Conservation (phyloP, 345 rosid genomes). For the Eucalyptus marginata region DNA sequence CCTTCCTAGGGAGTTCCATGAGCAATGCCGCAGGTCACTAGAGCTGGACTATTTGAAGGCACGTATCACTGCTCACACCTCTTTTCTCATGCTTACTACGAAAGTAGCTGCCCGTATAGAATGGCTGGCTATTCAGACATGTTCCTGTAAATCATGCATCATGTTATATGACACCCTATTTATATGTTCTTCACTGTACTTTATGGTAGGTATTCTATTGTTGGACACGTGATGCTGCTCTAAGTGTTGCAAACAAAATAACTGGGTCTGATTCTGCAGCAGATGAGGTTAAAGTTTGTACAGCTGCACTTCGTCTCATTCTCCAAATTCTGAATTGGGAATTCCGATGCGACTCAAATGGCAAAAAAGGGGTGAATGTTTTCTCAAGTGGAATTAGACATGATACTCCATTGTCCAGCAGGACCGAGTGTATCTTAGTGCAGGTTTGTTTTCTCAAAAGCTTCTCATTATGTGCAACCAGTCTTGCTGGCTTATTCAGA, state of each 20-base stretch:
- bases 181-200: background rate
- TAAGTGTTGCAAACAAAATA: constrained; percentile 59
- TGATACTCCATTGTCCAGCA: constrained; percentile 35
- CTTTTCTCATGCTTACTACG: background rate
- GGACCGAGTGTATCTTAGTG: constrained; percentile 62
- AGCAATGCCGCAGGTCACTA: constrained; percentile 69
- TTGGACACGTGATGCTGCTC: constrained; percentile 87
- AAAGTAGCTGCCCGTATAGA: background rate
- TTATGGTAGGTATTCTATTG: constrained; percentile 62
- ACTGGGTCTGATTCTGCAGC: constrained; percentile 43
- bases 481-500: background rate
- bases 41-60: constrained; percentile 87
- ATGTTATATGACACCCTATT: background rate
- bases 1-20: constrained; percentile 94
- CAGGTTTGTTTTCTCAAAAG: constrained; percentile 40
- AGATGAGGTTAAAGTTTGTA: constrained; percentile 87
- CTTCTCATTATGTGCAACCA: background rate
- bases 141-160: background rate
- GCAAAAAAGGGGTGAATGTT: constrained; percentile 33
- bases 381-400: constrained; percentile 50
- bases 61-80: background rate
- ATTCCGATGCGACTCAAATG: constrained; percentile 37
- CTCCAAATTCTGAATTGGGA: constrained; percentile 95
- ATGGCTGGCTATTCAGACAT: background rate
- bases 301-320: constrained; percentile 77